These are phyloP conservation scores for Hemisphaericaspora lyxosophila DNA, from an alignment of 1,139 yeast genomes.

Conservation along the genomic window DNA sequence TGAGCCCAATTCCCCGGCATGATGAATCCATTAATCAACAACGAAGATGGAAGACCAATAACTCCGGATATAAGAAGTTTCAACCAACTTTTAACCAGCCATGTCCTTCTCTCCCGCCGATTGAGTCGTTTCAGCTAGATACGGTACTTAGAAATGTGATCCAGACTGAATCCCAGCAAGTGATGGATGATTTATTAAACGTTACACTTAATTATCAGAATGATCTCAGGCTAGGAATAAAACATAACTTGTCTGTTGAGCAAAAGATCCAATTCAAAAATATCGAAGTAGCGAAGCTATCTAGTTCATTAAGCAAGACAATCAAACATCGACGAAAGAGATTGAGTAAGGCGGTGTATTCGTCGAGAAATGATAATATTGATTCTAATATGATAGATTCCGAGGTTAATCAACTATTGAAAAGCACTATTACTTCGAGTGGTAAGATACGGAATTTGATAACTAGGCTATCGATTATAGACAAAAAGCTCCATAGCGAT, in stretches of 20 bases:
- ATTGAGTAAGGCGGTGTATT: slow-evolving; percentile 16
- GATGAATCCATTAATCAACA: background rate
- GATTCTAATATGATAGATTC: slow-evolving; percentile 13
- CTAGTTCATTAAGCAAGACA: slow-evolving; percentile 22
- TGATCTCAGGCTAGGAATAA: slow-evolving; percentile 41
- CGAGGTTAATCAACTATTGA: slow-evolving; percentile 18
- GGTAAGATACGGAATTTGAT: slow-evolving; percentile 14
- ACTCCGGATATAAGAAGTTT: background rate
- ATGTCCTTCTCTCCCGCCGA: slow-evolving; percentile 27
- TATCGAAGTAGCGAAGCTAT: slow-evolving; percentile 30
- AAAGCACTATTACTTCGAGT: slow-evolving; percentile 15
- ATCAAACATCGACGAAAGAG: slow-evolving; percentile 21
- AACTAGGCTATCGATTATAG: slow-evolving; percentile 10
- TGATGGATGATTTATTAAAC: slow-evolving; percentile 30
- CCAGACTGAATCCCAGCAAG: slow-evolving; percentile 31
- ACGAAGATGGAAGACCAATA: background rate
- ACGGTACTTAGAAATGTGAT: slow-evolving; percentile 34
- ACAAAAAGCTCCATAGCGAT: slow-evolving; percentile 9
- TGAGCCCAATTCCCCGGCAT: no score
- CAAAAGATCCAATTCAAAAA: slow-evolving; percentile 40
- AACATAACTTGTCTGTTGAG: slow-evolving; percentile 34
- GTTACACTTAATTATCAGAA: slow-evolving; percentile 39
- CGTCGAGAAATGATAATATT: slow-evolving; percentile 7
- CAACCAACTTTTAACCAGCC: background rate
- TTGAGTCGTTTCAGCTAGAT: slow-evolving; percentile 41